Evolutionary conservation across 208 protist genomes (phyloP).

Genomic region (Porcisia hertigi): DNA sequence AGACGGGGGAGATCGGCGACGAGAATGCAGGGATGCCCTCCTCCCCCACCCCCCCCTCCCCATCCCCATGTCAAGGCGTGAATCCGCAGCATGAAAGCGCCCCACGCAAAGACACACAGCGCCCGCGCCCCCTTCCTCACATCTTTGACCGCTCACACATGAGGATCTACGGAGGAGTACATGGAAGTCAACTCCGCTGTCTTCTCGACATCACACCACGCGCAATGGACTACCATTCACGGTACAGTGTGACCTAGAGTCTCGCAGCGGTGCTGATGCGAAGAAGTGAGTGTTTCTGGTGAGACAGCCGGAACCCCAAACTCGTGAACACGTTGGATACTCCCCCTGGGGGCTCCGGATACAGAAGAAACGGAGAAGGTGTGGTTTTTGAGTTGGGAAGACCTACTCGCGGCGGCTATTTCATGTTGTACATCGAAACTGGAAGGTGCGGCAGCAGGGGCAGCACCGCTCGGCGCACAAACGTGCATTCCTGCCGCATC

Average conservation of each 20-base stretch:
- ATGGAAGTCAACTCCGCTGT: neutral
- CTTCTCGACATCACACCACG: constrained; percentile 66
- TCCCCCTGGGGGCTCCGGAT: constrained; percentile 1
- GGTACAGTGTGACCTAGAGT: constrained; percentile 46
- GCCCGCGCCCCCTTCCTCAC: neutral
- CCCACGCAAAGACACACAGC: neutral
- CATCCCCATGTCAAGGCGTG: neutral
- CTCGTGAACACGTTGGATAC: neutral
- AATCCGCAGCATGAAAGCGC: neutral
- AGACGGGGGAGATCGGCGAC: neutral
- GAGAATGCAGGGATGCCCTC: neutral
- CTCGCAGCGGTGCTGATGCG: neutral
- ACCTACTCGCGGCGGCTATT: neutral
- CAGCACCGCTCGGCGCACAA: neutral
- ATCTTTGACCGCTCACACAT: neutral
- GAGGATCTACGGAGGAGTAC: neutral
- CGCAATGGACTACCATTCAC: constrained; percentile 70
- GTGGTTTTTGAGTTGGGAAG: neutral
- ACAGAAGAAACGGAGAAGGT: neutral
- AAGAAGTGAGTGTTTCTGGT: neutral
- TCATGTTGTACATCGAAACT: neutral
- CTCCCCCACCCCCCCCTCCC: neutral
- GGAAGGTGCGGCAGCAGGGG: neutral
- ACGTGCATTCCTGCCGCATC: neutral
- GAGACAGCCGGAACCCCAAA: neutral